Base-by-base conservation (phyloP, 148 eudicot genomes). In the Suaeda aralocaspica region DNA sequence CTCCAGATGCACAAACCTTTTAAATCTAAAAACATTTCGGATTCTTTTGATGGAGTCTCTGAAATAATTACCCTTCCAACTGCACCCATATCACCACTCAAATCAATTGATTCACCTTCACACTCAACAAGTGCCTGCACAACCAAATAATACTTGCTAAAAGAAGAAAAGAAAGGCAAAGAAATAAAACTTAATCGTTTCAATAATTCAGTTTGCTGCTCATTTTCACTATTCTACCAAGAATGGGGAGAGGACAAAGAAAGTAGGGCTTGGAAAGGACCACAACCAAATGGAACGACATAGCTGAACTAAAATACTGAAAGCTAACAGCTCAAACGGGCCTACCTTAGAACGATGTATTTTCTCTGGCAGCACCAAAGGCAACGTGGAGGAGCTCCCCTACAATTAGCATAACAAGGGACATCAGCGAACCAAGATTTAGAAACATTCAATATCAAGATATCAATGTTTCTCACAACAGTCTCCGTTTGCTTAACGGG, bases 81-180 rank as follows among this genome's bases (percentile, higher is more conserved):
- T 71, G 97, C 84, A 78, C 98, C 98, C 79, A 91, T 80, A 76
- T 94, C 98, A 76, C 98, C 98, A 82, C 98, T 91, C 81, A 94
- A 80, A 82, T 94, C 98, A 74, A 94, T 91, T 67, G 97, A 87
- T 71, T 91, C 95, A 59, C 95, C 97, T 82, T 89, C 98, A 80
- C 98, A 94, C 84, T 94, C 98, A 76, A 94, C 91, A 78, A 94
- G 97, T 39, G 90, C 97, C 98, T 94, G 84, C 61, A 82, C 39
- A 71, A 66, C 39, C 31, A 67, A 26, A 36, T 56, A 67, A 29
- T 15, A 53, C 4, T 7, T 29, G 2, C 26, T n/a, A 59, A 59
- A 55, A 49, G 45, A 52, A 5, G 29, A 15, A 26, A 41, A 30
- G 46, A 60, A 28, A n/a, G 45, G 61, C 48, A 42, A 62, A 56